phyloP scores from a whole-genome alignment of 805 yeast species.

The Spathaspora arborariae region DNA sequence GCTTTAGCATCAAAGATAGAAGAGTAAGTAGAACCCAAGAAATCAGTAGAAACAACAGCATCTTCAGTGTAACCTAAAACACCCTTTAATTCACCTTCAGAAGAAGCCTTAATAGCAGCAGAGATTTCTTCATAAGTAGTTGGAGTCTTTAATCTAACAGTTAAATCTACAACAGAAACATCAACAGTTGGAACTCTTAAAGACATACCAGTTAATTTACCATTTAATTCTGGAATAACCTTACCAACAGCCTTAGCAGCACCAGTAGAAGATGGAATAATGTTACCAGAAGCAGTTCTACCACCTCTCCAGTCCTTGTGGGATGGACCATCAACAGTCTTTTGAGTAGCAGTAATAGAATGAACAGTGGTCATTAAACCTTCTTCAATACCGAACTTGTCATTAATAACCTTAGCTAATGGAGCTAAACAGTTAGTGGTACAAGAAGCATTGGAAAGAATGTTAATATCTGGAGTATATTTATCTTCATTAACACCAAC shows the following conservation, averaged over 20 bases:
- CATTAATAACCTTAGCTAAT: slow-evolving; percentile 85
- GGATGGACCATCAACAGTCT: slow-evolving; percentile 96
- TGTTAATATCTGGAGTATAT: slow-evolving; percentile 70
- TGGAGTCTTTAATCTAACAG: slow-evolving; percentile 73
- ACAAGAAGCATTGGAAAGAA: slow-evolving; percentile 91
- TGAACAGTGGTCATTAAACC: slow-evolving; percentile 96
- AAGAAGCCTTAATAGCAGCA: slow-evolving; percentile 67
- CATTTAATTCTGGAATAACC: slow-evolving; percentile 86
- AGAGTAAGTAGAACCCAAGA: slow-evolving; percentile 78
- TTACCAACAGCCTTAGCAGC: slow-evolving; percentile 98
- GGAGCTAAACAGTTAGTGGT: slow-evolving; percentile 96
- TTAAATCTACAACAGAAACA: slow-evolving; percentile 90
- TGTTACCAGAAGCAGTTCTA: slow-evolving; percentile 93
- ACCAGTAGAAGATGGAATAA: slow-evolving; percentile 94
- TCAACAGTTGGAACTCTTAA: slow-evolving; percentile 92
- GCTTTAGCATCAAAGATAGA: slow-evolving; percentile 90
- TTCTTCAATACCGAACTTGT: slow-evolving; percentile 80
- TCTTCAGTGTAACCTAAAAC: slow-evolving; percentile 88
- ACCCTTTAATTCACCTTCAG: slow-evolving; percentile 78
- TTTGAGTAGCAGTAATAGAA: slow-evolving; percentile 94
- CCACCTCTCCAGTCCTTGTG: slow-evolving; percentile 99
- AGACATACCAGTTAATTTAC: slow-evolving; percentile 92
- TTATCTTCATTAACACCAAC: slow-evolving; percentile 83
- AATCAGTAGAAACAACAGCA: slow-evolving; percentile 87
- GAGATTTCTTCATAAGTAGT: slow-evolving; percentile 83